A percentile compares a stretch with the other conserved stretches of the same genome.
These are phyloP conservation scores for Toxoplasma gondii DNA, from an alignment of 169 alveolate species.

Conservation along the genomic window DNA sequence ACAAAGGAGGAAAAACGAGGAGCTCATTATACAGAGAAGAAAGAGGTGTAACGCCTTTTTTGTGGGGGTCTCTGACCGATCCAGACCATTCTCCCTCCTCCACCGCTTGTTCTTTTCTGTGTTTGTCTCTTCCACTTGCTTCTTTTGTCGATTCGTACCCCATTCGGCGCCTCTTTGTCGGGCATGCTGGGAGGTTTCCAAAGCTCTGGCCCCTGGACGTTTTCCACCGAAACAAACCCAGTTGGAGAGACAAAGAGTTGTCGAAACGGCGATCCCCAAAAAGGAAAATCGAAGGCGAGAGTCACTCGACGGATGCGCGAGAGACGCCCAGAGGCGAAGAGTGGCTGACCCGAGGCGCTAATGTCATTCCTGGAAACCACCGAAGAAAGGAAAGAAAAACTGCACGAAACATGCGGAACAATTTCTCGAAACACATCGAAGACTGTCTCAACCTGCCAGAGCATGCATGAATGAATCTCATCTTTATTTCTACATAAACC, in stretches of 20 bases:
- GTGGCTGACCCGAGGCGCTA: not conserved
- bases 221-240: not conserved
- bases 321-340: not conserved
- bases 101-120: not conserved
- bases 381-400: not conserved
- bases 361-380: not conserved
- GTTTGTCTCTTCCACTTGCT: too few relatives aligned
- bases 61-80: too few relatives aligned
- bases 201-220: not conserved
- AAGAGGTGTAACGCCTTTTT: too few relatives aligned
- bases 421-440: too few relatives aligned
- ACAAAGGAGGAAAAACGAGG: too few relatives aligned
- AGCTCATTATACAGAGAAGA: too few relatives aligned
- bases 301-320: not conserved
- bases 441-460: too few relatives aligned
- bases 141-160: too few relatives aligned
- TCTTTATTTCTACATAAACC: too few relatives aligned
- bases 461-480: too few relatives aligned
- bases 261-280: not conserved
- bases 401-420: not conserved
- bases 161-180: slow-evolving; percentile 10
- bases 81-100: too few relatives aligned
- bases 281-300: slow-evolving; percentile 11
- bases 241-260: not conserved
- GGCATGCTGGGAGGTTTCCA: not conserved